Evolutionary conservation across 2,329 filamentous ascomycete genomes (phyloP), one percentile per base, ranked within the genome.

Genomic region (Colletotrichum agaves): DNA sequence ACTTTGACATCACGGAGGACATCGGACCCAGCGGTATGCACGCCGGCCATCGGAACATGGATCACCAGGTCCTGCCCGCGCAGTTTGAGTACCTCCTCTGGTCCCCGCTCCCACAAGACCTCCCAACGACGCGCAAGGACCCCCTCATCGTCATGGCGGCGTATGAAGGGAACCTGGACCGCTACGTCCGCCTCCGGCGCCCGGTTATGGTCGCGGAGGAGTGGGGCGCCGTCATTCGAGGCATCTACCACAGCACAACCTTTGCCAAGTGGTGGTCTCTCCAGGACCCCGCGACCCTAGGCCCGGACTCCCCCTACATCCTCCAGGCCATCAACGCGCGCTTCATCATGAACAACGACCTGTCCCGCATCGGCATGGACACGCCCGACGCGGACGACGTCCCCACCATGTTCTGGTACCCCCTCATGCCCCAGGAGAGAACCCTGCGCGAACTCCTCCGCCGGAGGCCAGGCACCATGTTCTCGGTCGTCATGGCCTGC

Each of bases 141-240:
- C 37, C 79, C 0, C 72, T 82, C 1, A 79, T 82, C 12, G 68
- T 74, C 4, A 74, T 77, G 58, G 78, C 80, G 0, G 80, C 79
- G 0, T 81, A 76, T 21, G 64, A 73, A 0, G 80, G 80, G 2
- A 74, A 83, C 19, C 67, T 82, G 5, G 79, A 83, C 49, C 76
- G 79, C 3, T 83, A 81, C 44, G 21, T 61, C 0, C 75, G 80
- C 0, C 72, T 83, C 0, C 71, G 73, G 15, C 71, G 77, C 10
- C 78, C 76, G 3, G 41, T 52, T 3, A 35, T 71, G 46, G 35
- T 79, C 3, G 2, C 53, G 7, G 31, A 65, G 5, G 79, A 82
- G 62, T 7, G 69, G 2, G 11, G 27, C 8, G 76, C 74, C 43
- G 62, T 79, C 6, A 47, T 78, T 2, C 74, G 73, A 2, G 80